A percentile compares a stretch with the other conserved stretches of the same genome.
Evolutionary conservation across 805 yeast genomes (phyloP).

Genomic region (Saccharomycopsis babjevae): DNA sequence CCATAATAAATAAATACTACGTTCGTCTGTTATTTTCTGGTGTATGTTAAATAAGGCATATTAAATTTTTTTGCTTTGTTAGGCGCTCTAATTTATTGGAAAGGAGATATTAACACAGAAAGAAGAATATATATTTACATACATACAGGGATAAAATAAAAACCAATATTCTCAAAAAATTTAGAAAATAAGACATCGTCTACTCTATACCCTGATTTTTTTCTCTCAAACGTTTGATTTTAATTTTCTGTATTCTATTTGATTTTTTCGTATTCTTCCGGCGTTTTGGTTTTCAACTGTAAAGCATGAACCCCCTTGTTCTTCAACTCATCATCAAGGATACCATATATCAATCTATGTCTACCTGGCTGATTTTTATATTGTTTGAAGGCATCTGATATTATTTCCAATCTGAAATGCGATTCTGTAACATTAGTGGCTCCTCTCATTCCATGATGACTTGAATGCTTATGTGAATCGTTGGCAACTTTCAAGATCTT

Average conservation of each 20-base stretch:
- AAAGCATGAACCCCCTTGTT: constrained; percentile 76
- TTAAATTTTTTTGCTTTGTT: too few relatives aligned
- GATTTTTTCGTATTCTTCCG: constrained; percentile 31
- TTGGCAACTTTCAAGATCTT: constrained; percentile 45
- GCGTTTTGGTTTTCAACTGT: constrained; percentile 75
- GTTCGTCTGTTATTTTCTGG: not conserved
- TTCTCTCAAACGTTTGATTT: too few relatives aligned
- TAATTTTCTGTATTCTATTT: too few relatives aligned
- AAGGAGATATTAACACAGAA: not conserved
- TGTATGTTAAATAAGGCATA: not conserved
- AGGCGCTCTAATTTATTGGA: not conserved
- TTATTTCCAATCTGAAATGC: constrained; percentile 69
- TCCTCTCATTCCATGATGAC: constrained; percentile 73
- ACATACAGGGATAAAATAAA: not conserved
- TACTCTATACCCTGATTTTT: too few relatives aligned
- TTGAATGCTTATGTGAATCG: constrained; percentile 82
- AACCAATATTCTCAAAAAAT: not conserved
- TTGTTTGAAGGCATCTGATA: constrained; percentile 59
- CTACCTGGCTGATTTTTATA: constrained; percentile 52
- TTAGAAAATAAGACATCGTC: not conserved
- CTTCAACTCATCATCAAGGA: constrained; percentile 64
- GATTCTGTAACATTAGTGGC: constrained; percentile 67
- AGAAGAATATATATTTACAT: not conserved
- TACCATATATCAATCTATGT: constrained; percentile 63
- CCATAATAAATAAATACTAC: too few relatives aligned